Conservation (phyloP, 805 yeast species). For the Ogataea populi-albae region DNA sequence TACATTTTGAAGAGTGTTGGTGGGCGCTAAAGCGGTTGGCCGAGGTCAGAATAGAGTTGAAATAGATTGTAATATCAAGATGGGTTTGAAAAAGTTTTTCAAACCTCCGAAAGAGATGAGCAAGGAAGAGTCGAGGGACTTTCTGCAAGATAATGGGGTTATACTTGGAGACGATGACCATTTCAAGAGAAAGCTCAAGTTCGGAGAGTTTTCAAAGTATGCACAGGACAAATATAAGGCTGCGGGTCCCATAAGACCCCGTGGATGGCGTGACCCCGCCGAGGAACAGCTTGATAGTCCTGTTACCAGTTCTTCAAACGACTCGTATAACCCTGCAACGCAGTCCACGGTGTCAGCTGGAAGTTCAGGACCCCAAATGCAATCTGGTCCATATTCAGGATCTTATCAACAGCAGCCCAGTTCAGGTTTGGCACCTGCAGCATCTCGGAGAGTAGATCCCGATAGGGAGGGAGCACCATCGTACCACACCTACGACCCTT, state of each 20-base stretch:
- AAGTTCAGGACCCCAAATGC: no score
- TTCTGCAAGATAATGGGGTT: constrained; percentile 42
- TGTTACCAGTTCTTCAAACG: constrained; percentile 16
- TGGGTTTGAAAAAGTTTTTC: constrained; percentile 51
- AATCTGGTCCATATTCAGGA: no score
- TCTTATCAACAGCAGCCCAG: no score
- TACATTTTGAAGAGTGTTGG: no score
- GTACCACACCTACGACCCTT: constrained; percentile 25
- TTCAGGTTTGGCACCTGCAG: constrained; percentile 4
- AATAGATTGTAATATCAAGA: no score
- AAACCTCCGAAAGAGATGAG: constrained; percentile 49
- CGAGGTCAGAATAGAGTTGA: no score
- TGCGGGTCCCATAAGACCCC: constrained; percentile 22
- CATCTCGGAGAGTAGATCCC: constrained; percentile 2
- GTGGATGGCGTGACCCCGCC: constrained; percentile 15
- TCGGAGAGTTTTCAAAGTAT: constrained; percentile 47
- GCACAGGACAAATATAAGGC: constrained; percentile 38
- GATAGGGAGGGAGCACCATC: constrained; percentile 17
- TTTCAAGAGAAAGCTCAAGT: constrained; percentile 36
- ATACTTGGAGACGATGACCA: constrained; percentile 34
- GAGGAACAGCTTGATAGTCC: constrained; percentile 3
- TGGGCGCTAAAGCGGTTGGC: no score
- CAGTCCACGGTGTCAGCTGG: constrained; percentile 22
- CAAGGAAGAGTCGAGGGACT: constrained; percentile 39
- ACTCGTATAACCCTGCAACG: constrained; percentile 22